phyloP scores from a whole-genome alignment of 164 flowering plant genomes.

The Vitis cinerea region DNA sequence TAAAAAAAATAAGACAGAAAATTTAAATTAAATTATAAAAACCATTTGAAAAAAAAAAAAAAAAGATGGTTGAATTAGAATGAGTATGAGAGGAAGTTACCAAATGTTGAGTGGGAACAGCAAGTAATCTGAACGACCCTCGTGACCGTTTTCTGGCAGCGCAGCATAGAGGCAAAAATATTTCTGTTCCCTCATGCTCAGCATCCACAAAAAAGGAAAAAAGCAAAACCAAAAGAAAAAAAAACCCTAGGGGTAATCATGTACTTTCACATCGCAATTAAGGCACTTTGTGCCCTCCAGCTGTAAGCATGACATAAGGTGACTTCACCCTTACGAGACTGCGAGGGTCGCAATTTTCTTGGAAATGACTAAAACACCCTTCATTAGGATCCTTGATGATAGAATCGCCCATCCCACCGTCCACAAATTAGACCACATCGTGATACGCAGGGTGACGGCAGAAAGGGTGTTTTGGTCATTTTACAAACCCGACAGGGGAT shows the following conservation, averaged over 20 bases:
- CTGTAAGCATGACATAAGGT: conserved; percentile 41
- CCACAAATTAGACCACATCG: not conserved
- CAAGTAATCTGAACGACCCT: too few species aligned
- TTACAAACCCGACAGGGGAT: too few species aligned
- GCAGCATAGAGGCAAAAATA: too few species aligned
- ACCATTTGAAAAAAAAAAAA: too few species aligned
- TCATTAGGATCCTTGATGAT: not conserved
- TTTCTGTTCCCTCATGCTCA: too few species aligned
- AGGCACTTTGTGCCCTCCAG: conserved; percentile 23
- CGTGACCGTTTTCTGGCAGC: too few species aligned
- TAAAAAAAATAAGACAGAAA: too few species aligned
- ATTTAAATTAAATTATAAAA: too few species aligned
- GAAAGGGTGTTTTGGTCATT: not conserved
- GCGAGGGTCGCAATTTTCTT: not conserved
- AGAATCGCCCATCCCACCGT: conserved; percentile 11
- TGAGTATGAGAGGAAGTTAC: too few species aligned
- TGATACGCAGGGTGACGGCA: too few species aligned
- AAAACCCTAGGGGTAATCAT: conserved; percentile 12
- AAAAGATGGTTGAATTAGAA: too few species aligned
- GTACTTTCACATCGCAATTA: conserved; percentile 13
- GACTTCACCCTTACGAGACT: conserved; percentile 35
- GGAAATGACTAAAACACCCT: conserved; percentile 5
- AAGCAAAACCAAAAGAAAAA: not conserved
- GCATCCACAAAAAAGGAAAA: not conserved
- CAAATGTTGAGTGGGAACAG: too few species aligned